Evolutionary conservation across 164 flowering plant species (phyloP).

Genomic region (Berberis vulgaris): DNA sequence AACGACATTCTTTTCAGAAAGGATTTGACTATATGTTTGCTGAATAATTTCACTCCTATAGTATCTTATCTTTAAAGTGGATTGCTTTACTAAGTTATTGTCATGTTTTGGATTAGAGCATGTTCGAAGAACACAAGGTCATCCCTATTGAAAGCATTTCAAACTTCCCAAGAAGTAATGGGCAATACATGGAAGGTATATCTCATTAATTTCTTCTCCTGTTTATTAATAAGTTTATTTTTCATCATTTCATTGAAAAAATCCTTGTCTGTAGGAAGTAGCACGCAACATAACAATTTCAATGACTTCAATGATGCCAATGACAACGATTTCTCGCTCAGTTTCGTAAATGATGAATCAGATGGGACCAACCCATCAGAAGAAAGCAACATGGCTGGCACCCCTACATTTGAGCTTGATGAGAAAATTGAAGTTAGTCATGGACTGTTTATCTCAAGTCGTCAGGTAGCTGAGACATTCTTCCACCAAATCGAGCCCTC

Average conservation of each 20-base stretch:
- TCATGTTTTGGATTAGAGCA: constrained; percentile 27
- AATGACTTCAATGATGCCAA: constrained; percentile 24
- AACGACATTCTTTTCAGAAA: too few relatives aligned
- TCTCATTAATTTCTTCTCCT: neutral
- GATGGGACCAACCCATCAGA: constrained; percentile 24
- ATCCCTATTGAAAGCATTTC: constrained; percentile 49
- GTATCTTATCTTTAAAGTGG: neutral
- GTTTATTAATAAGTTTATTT: neutral
- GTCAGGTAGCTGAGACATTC: constrained; percentile 54
- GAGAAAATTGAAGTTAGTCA: constrained; percentile 60
- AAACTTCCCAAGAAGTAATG: constrained; percentile 26
- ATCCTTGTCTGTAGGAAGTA: constrained; percentile 23
- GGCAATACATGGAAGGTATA: constrained; percentile 30
- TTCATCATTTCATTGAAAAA: too few relatives aligned
- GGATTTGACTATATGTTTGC: too few relatives aligned
- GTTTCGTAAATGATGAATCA: constrained; percentile 31
- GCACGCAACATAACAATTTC: constrained; percentile 7
- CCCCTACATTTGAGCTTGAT: constrained; percentile 38
- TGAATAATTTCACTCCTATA: too few relatives aligned
- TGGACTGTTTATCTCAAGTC: constrained; percentile 54
- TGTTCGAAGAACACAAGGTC: constrained; percentile 39
- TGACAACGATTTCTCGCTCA: constrained; percentile 29
- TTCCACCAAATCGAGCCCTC: constrained; percentile 71
- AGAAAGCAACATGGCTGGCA: constrained; percentile 24
- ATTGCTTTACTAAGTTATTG: neutral